Conservation (phyloP, 2,329 filamentous ascomycete species). For the Beauveria asiatica region DNA sequence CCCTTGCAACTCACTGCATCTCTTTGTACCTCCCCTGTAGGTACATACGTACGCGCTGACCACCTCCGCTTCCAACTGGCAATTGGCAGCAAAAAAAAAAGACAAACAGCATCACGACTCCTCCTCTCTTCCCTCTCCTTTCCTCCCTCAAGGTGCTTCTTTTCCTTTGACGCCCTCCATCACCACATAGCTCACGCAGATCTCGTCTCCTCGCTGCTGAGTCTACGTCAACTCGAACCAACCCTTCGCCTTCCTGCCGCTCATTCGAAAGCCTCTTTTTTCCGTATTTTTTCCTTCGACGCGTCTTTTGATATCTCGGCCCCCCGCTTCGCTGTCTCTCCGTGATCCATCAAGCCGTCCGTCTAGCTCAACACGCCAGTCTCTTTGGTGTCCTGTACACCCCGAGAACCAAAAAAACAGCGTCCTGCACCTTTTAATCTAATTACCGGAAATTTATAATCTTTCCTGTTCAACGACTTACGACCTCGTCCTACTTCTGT, state of each 20-base stretch:
- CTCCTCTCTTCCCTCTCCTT: neutral
- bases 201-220: constrained; percentile 12
- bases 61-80: neutral
- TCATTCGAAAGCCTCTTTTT: constrained; percentile 1
- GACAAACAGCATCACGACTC: constrained; percentile 4
- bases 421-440: neutral
- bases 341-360: neutral
- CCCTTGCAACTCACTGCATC: no score
- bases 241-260: neutral
- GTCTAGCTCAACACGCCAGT: constrained; percentile 2
- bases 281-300: neutral
- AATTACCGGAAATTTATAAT: neutral
- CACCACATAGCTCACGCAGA: constrained; percentile 9
- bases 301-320: constrained; percentile 7
- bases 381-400: neutral
- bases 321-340: constrained; percentile 5
- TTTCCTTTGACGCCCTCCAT: constrained; percentile 5
- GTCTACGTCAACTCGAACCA: neutral
- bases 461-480: constrained; percentile 2
- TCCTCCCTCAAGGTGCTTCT: constrained; percentile 1
- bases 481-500: neutral
- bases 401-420: neutral
- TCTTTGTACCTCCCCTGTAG: neutral
- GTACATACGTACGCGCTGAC: neutral
- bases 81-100: neutral